Evolutionary conservation across 441 rosid species (phyloP).

Genomic region (Euphorbia schlechtendalii): DNA sequence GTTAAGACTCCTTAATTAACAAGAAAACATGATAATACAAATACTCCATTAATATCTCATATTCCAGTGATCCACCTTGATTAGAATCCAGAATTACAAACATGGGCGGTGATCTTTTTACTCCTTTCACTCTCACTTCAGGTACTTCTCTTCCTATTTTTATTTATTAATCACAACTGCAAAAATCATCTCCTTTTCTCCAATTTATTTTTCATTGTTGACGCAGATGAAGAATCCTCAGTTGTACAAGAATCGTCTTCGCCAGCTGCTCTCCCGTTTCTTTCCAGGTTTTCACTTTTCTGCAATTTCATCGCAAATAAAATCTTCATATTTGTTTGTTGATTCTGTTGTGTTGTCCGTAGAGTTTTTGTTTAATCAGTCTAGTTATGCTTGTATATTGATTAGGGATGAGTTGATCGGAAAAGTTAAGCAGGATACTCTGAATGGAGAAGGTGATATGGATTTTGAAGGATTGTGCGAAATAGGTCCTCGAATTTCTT

Average conservation of each 20-base stretch:
- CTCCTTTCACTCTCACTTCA: background rate
- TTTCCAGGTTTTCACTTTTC: slow-evolving; percentile 10
- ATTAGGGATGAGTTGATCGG: slow-evolving; percentile 20
- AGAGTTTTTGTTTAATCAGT: background rate
- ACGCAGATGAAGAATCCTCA: slow-evolving; percentile 17
- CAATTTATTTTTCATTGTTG: background rate
- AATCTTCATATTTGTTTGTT: background rate
- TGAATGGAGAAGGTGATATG: slow-evolving; percentile 6
- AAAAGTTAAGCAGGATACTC: slow-evolving; percentile 16
- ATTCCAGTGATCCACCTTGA: no score
- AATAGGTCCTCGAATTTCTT: slow-evolving; percentile 7
- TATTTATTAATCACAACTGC: background rate
- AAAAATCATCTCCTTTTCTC: background rate
- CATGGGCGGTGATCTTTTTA: slow-evolving; percentile 27
- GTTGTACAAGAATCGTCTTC: slow-evolving; percentile 9
- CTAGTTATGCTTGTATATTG: background rate
- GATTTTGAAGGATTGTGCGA: slow-evolving; percentile 16
- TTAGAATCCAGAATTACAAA: no score
- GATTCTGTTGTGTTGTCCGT: background rate
- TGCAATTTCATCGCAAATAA: background rate
- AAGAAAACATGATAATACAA: no score
- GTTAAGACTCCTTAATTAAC: no score
- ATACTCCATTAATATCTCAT: background rate
- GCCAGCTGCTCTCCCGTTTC: background rate
- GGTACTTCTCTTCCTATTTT: background rate